Evolutionary conservation across 1,139 yeast species (phyloP), one percentile per base, ranked within the genome.

Genomic region (Geotrichum australiense): DNA sequence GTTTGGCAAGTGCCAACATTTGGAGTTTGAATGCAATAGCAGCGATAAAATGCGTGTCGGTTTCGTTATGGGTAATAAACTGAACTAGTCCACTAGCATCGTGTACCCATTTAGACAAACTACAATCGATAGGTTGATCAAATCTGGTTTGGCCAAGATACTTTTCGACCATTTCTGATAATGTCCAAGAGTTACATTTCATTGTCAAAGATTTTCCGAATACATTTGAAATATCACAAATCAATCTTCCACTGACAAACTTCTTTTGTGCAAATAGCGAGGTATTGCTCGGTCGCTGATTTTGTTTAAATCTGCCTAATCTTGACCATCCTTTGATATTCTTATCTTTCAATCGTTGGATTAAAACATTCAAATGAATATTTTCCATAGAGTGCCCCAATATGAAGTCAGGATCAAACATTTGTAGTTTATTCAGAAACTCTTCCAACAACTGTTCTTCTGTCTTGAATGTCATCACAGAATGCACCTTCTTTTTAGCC

Each of bases 141-240:
- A 78, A 63, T 5, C 89, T 70, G 10, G 69, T 64, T 48, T 50
- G 73, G 72, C 53, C 76, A 71, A 65, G 89, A 74, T 46, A 84
- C 76, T 85, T 73, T 34, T 78, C 80, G 54, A 79, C 80, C 96
- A 93, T 91, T 64, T 93, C 99, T 8, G 82, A 71, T 46, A 93
- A 69, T 47, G 86, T 94, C 96, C 96, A 93, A n/a, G 93, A 83
- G 59, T 86, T 94, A 65, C 98, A 93, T 56, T 87, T 86, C 8
- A 80, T 70, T 2, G 96, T 87, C 50, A 91, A 69, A 0, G 96
- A 89, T 58, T 84, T 93, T 39, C 98, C 99, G 78, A 89, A 76
- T 56, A 87, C 96, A 61, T 91, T 91, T 41, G 93, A 87, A 57
- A 93, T 76, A 63, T 93, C 98, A 70, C 96, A 85, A 43, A 89